phyloP scores from a whole-genome alignment of 768 basidiomycete genomes.

The Kwoniella dendrophila region DNA sequence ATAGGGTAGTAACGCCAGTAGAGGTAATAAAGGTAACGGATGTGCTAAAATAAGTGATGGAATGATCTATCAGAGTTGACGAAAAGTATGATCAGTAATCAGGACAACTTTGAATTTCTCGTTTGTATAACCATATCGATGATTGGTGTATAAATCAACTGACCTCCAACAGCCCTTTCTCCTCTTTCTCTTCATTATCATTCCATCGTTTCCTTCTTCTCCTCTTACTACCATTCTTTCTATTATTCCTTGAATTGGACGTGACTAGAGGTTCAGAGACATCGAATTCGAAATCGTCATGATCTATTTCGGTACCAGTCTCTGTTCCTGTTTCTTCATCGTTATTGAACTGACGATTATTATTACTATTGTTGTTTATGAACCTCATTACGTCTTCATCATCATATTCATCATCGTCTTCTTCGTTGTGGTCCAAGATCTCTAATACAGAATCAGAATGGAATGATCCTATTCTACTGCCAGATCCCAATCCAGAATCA shows the following conservation, averaged over 20 bases:
- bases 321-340: conserved; percentile 18
- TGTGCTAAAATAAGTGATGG: conserved; percentile 51
- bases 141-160: conserved; percentile 3
- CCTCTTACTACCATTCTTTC: conserved; percentile 11
- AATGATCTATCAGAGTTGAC: conserved; percentile 36
- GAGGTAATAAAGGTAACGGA: conserved; percentile 50
- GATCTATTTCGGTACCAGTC: conserved; percentile 6
- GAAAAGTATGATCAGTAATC: not conserved
- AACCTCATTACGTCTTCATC: conserved; percentile 6
- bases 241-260: not conserved
- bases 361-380: conserved; percentile 2
- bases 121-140: not conserved
- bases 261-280: conserved; percentile 27
- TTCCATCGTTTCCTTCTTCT: conserved; percentile 29
- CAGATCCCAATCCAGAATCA: conserved; percentile 12
- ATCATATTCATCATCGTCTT: conserved; percentile 17
- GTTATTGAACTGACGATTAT: not conserved
- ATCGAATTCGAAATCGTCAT: conserved; percentile 26
- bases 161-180: conserved; percentile 41
- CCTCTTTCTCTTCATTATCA: conserved; percentile 34
- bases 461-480: conserved; percentile 7
- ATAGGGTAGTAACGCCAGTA: conserved; percentile 47
- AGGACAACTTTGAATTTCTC: not conserved
- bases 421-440: conserved; percentile 29
- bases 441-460: conserved; percentile 24